Conservation (phyloP, 23 red algal genomes). For the Gracilariopsis chorda region DNA sequence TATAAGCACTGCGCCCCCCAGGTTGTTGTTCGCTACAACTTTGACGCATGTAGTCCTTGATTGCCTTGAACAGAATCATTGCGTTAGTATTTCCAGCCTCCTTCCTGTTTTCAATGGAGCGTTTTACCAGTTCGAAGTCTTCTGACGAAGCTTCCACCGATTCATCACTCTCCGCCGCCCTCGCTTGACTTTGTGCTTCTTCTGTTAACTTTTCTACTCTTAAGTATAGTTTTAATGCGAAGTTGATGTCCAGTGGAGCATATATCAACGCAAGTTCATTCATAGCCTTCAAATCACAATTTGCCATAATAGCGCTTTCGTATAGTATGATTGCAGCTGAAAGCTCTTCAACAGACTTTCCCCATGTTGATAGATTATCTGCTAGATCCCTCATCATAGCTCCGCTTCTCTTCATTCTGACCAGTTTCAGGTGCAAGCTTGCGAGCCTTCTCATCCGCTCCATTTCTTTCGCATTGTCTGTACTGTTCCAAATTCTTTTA, state of each 20-base stretch:
- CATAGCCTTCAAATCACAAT: constrained; percentile 38
- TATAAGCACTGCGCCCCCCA: no score
- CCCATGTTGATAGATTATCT: constrained; percentile 32
- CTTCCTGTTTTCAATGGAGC: background rate
- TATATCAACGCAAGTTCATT: constrained; percentile 2
- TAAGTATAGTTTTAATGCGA: background rate
- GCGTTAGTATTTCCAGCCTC: background rate
- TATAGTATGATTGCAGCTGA: constrained; percentile 27
- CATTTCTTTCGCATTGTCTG: background rate
- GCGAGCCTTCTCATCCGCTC: constrained; percentile 17
- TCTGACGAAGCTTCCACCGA: background rate
- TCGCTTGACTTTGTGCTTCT: background rate
- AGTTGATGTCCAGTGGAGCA: background rate
- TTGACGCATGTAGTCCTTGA: no score
- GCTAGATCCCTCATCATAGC: constrained; percentile 48
- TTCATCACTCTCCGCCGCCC: background rate
- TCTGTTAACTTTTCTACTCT: background rate
- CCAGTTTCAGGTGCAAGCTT: constrained; percentile 18
- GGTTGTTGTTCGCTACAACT: no score
- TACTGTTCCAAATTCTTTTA: constrained; percentile 12
- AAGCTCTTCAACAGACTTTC: constrained; percentile 7
- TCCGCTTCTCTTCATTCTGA: constrained; percentile 13
- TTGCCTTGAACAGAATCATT: background rate
- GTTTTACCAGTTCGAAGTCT: background rate
- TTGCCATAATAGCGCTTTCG: constrained; percentile 52